Evolutionary conservation across 176 grass and related monocot species (phyloP), one percentile per base, ranked within the genome.

Genomic region (Neostapfia colusana): DNA sequence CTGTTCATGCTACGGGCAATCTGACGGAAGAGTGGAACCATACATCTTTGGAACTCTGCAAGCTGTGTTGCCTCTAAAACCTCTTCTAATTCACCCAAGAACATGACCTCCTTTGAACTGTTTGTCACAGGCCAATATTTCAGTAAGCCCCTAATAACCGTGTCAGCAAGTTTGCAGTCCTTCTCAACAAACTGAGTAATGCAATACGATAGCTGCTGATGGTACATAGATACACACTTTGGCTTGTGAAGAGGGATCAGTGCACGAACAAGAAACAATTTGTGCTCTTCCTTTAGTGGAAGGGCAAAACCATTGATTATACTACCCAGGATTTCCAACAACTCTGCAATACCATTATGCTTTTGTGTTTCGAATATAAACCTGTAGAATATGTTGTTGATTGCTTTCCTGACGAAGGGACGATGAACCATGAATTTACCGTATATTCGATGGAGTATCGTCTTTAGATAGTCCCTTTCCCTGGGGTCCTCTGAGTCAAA

Each of bases 341-440:
- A 75, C 82, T 97, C 95, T 42, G 95, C 95, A 79, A 93, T 76
- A 41, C 95, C 95, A 73, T 92, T 97, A 66, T 93, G 89, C 65
- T 92, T 97, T 70, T 93, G 91, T 49, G 95, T 97, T 82, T 97
- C 95, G 18, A 93, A 97, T 80, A 97, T 90, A 68, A 97, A 97
- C 37, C 85, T 86, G 76, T 97, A 97, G 83, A 97, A 97, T 78
- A 97, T 97, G 84, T 93, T 93, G 79, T 97, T 97, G 76, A 97
- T 97, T 23, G 89, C 80, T 89, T 97, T 93, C 65, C 95, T 87
- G 82, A 97, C 88, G 81, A 90, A 93, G 17, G 95, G 95, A 24
- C 95, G 95, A 71, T 97, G 91, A 37, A 97, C 91, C 95, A 97
- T 97, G 74, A 97, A 97, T 91, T 93, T 97, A 37, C 95, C 95